These are phyloP conservation scores for Deinandra increscens DNA, from an alignment of 129 eudicot genomes.

Conservation along the genomic window DNA sequence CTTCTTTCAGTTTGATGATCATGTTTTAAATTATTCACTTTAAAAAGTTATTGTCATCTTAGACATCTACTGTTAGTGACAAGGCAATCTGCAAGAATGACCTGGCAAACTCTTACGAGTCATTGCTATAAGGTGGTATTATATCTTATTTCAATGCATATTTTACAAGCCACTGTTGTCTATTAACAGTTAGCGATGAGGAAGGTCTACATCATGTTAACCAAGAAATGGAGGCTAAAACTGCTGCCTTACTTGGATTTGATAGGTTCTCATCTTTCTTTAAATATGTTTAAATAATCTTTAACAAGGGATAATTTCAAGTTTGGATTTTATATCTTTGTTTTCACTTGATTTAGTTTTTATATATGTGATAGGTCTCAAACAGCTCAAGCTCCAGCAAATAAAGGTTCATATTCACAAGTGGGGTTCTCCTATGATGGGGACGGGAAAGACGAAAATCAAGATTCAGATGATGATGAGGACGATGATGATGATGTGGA, in stretches of 20 bases:
- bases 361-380: constrained; percentile 46
- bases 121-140: constrained; percentile 11
- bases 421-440: constrained; percentile 97
- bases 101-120: constrained; percentile 25
- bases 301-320: neutral
- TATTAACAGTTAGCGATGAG: constrained; percentile 77
- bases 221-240: constrained; percentile 90
- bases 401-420: constrained; percentile 84
- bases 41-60: constrained; percentile 24
- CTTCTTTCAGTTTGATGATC: constrained; percentile 64
- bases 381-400: constrained; percentile 57
- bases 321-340: constrained; percentile 2
- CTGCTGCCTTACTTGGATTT: constrained; percentile 58
- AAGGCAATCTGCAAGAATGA: constrained; percentile 33
- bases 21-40: constrained; percentile 40
- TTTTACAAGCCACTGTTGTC: constrained; percentile 44
- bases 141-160: constrained; percentile 16
- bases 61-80: constrained; percentile 34
- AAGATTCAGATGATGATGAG: constrained; percentile 74
- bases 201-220: constrained; percentile 90
- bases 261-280: constrained; percentile 53
- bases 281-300: neutral
- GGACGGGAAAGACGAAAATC: constrained; percentile 62
- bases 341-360: neutral
- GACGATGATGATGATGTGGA: constrained; percentile 83